Percentiles rank a stretch among this genome's conserved stretches.
phyloP scores from a whole-genome alignment of 179 eudicot genomes.

The Camellia oleifera region DNA sequence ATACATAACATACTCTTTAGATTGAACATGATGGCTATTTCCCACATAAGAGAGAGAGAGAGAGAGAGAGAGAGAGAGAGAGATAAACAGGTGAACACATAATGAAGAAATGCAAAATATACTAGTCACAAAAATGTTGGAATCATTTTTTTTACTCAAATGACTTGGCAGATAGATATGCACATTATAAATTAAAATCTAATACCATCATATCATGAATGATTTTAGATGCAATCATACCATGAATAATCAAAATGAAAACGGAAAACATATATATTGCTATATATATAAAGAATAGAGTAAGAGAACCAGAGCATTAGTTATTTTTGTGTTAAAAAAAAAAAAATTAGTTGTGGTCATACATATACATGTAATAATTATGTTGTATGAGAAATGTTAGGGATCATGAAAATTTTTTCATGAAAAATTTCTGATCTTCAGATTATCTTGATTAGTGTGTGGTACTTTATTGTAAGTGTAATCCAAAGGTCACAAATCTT shows the following conservation, averaged over 20 bases:
- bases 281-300: not conserved
- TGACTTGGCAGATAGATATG: not conserved
- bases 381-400: not conserved
- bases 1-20: no score
- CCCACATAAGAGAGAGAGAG: no score
- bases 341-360: conserved; percentile 4
- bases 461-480: no score
- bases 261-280: no score
- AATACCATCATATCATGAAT: not conserved
- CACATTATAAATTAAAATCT: not conserved
- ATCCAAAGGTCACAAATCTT: no score
- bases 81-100: no score
- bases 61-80: no score
- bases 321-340: not conserved
- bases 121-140: not conserved
- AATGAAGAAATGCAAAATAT: no score
- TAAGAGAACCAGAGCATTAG: not conserved
- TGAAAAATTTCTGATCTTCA: no score
- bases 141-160: not conserved
- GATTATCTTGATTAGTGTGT: no score
- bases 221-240: not conserved
- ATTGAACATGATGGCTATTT: no score
- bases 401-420: no score
- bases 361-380: not conserved
- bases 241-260: not conserved